phyloP scores from a whole-genome alignment of 225 moss, liverwort and hornwort species.

The Climacium dendroides region DNA sequence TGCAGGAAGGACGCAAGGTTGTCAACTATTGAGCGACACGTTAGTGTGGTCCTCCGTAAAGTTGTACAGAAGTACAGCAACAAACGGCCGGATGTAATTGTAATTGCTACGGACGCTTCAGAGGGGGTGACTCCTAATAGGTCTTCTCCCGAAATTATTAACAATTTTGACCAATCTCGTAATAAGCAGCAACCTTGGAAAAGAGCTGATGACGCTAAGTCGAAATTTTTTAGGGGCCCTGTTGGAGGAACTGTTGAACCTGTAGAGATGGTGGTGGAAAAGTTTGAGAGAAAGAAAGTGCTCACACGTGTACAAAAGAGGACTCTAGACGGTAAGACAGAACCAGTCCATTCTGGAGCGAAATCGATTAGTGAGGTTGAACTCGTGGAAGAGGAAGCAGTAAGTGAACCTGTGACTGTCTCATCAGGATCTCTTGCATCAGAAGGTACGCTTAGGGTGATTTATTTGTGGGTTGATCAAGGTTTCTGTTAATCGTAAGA shows the following conservation, averaged over 20 bases:
- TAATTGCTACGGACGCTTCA: constrained; percentile 64
- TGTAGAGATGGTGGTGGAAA: constrained; percentile 8
- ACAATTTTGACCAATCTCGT: constrained; percentile 15
- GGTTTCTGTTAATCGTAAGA: background rate
- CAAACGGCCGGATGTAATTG: constrained; percentile 88
- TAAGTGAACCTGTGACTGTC: background rate
- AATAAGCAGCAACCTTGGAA: constrained; percentile 27
- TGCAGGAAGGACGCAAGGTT: constrained; percentile 52
- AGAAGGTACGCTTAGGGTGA: constrained; percentile 1
- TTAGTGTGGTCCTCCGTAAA: constrained; percentile 67
- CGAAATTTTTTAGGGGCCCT: constrained; percentile 11
- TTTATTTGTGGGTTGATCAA: background rate
- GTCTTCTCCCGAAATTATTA: background rate
- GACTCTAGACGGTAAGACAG: background rate
- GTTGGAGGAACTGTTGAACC: constrained; percentile 14
- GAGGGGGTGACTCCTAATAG: constrained; percentile 1
- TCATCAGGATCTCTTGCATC: background rate
- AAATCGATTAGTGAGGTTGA: background rate
- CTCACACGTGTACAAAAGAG: background rate
- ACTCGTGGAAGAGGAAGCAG: background rate
- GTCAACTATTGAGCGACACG: constrained; percentile 67
- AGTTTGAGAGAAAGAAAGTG: background rate
- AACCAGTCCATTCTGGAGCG: background rate
- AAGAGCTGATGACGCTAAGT: constrained; percentile 1
- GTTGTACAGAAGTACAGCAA: constrained; percentile 88